Percentiles rank a stretch among this genome's conserved stretches.
These are phyloP conservation scores for Metschnikowia orientalis DNA, from an alignment of 805 yeast species.

Conservation along the genomic window DNA sequence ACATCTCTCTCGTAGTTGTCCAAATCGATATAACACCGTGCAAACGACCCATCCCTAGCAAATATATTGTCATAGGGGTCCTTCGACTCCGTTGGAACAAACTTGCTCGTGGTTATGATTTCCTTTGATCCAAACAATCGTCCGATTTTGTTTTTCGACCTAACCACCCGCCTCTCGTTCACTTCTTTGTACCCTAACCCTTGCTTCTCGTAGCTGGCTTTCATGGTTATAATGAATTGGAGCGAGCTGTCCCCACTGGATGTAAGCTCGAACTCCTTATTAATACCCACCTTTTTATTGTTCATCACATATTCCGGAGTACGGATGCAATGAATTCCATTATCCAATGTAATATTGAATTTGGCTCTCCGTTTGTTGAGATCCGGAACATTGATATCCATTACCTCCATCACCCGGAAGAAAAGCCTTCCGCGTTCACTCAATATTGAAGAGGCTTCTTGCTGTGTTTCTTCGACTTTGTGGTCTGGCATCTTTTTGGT, in stretches of 20 bases:
- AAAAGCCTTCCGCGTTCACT: constrained; percentile 53
- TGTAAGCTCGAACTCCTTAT: constrained; percentile 76
- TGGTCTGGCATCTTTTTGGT: neutral
- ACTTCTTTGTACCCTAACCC: constrained; percentile 55
- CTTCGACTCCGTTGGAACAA: constrained; percentile 45
- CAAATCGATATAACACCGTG: constrained; percentile 65
- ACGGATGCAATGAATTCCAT: constrained; percentile 73
- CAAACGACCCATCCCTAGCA: constrained; percentile 89
- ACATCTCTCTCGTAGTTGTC: constrained; percentile 53
- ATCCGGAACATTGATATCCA: constrained; percentile 46
- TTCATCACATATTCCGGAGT: constrained; percentile 50
- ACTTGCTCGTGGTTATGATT: constrained; percentile 45
- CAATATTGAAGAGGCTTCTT: too few species aligned
- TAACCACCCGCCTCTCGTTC: constrained; percentile 49
- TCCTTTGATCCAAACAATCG: constrained; percentile 47
- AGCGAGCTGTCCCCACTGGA: constrained; percentile 47
- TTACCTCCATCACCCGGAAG: constrained; percentile 45
- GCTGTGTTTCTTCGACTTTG: neutral
- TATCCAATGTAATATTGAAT: constrained; percentile 60
- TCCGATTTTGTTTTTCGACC: constrained; percentile 42
- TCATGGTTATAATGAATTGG: constrained; percentile 69
- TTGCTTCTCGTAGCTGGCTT: constrained; percentile 54
- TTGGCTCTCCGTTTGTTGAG: constrained; percentile 42
- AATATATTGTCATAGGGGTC: constrained; percentile 63
- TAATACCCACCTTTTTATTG: constrained; percentile 35